Evolutionary conservation across 257 asterid species (phyloP).

Genomic region (Solanum ossicruentum): DNA sequence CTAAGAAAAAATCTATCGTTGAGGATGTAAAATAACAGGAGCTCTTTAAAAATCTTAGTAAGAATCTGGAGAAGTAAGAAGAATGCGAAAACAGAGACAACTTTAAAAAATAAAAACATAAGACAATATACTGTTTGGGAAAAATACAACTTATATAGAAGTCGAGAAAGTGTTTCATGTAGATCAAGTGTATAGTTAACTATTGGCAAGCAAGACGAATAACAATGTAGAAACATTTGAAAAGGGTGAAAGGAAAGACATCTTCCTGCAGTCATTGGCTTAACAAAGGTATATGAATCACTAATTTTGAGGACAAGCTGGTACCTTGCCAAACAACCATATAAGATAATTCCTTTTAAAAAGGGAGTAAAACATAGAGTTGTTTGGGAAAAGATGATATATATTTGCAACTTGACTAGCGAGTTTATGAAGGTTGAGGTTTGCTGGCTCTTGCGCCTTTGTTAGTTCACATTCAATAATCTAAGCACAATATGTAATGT

Average conservation of each 20-base stretch:
- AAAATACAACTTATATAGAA: neutral
- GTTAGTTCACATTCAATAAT: neutral
- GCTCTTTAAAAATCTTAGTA: too few relatives aligned
- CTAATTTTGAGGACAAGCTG: neutral
- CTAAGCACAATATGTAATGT: neutral
- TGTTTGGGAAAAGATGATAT: neutral
- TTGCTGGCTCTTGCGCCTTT: neutral
- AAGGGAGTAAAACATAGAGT: neutral
- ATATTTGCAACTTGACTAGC: neutral
- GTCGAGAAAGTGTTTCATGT: neutral
- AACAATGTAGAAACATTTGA: neutral
- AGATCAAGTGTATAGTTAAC: neutral
- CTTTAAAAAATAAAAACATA: neutral
- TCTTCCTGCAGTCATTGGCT: neutral
- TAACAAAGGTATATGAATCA: neutral
- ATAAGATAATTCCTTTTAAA: neutral
- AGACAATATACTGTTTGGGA: neutral
- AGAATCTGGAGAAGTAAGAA: too few relatives aligned
- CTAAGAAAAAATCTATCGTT: too few relatives aligned
- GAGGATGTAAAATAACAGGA: too few relatives aligned
- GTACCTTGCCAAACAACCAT: neutral
- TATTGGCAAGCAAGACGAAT: neutral
- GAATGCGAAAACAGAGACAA: neutral
- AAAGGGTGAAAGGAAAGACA: neutral
- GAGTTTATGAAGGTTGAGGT: neutral